Percentiles rank a stretch among this genome's conserved stretches.
phyloP scores from a whole-genome alignment of 176 grass and related monocot species.

The Echinochloa phyllopogon region DNA sequence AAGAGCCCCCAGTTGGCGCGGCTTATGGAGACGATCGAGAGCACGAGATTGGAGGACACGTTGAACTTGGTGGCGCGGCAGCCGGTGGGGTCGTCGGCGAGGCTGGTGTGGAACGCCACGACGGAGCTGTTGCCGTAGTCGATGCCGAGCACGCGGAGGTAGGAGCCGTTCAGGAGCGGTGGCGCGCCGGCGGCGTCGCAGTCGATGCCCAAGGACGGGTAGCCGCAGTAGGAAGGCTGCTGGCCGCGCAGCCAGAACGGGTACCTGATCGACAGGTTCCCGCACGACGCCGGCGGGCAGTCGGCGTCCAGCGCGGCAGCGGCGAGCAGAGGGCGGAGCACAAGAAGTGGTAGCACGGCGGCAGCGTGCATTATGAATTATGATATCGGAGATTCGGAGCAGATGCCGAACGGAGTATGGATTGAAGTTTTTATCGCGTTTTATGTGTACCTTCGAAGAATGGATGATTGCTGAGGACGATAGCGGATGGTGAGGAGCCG shows the following conservation, averaged over 20 bases:
- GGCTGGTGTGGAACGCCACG: constrained; percentile 20
- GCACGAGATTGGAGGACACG: constrained; percentile 42
- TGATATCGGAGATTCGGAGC: neutral
- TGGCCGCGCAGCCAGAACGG: constrained; percentile 64
- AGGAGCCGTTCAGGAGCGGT: constrained; percentile 29
- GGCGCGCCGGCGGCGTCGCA: constrained; percentile 37
- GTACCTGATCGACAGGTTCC: constrained; percentile 51
- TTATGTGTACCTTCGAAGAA: neutral
- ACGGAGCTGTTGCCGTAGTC: constrained; percentile 59
- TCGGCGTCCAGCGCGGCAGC: neutral
- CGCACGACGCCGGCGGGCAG: constrained; percentile 58
- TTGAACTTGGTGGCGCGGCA: constrained; percentile 40
- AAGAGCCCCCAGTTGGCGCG: constrained; percentile 49
- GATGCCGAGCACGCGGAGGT: constrained; percentile 45
- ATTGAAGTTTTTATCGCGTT: neutral
- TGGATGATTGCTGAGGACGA: neutral
- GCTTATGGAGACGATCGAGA: constrained; percentile 33
- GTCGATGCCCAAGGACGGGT: constrained; percentile 49
- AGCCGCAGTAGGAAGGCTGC: constrained; percentile 54
- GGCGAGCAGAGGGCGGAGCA: neutral
- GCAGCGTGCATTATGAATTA: constrained; percentile 1
- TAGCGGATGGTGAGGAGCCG: neutral
- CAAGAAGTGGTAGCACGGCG: neutral
- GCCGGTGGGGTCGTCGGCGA: neutral
- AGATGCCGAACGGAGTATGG: neutral